Conservation (phyloP, 306 rosid genomes). For the Quillaja saponaria region DNA sequence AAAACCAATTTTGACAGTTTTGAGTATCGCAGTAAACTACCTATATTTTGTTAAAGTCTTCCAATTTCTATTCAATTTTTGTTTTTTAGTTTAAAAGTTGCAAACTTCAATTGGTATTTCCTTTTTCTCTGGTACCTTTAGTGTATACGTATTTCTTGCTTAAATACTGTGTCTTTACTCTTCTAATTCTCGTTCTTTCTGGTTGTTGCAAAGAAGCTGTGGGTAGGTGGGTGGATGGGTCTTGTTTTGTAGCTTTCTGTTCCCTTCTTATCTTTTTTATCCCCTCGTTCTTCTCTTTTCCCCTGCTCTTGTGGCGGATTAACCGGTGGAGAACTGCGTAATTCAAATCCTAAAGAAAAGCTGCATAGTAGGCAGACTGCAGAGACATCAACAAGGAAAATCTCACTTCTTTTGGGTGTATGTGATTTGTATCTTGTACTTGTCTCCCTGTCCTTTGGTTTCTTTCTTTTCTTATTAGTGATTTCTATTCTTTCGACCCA, state of each 20-base stretch:
- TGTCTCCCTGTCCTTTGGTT: neutral
- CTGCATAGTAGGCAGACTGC: neutral
- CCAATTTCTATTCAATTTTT: neutral
- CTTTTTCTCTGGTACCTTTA: neutral
- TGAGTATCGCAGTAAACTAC: conserved; percentile 40
- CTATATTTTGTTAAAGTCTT: conserved; percentile 16
- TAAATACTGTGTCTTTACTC: conserved; percentile 37
- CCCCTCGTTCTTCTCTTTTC: conserved; percentile 24
- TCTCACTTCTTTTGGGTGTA: conserved; percentile 42
- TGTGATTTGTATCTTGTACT: neutral
- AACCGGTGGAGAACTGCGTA: conserved; percentile 50
- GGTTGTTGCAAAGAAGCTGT: conserved; percentile 43
- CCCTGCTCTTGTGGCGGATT: conserved; percentile 61
- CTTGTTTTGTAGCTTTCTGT: conserved; percentile 36
- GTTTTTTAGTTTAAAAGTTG: neutral
- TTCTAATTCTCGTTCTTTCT: conserved; percentile 29
- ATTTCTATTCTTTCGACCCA: neutral
- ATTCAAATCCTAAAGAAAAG: conserved; percentile 33
- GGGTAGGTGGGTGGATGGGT: conserved; percentile 48
- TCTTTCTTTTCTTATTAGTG: neutral
- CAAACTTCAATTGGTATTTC: neutral
- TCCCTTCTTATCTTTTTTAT: neutral
- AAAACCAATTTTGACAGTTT: conserved; percentile 24
- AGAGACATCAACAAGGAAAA: conserved; percentile 28
- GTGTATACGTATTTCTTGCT: conserved; percentile 19